phyloP scores from a whole-genome alignment of 1,139 yeast genomes.

The Saccharomyces pastorianus region DNA sequence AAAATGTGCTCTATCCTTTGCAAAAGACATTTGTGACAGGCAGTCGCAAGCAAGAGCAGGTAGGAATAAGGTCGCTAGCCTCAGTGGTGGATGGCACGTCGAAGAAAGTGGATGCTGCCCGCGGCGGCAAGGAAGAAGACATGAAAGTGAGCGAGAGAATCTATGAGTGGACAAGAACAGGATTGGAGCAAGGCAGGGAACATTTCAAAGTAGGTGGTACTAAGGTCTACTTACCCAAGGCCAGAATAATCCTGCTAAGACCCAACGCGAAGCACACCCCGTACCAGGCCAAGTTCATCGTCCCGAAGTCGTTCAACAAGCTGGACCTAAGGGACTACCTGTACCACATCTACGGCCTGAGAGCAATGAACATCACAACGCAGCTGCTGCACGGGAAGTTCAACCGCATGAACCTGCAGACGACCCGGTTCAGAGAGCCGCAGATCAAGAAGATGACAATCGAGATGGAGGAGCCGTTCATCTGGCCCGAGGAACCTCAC shows the following conservation, averaged over 20 bases:
- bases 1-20: not conserved
- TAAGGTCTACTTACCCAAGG: constrained; percentile 73
- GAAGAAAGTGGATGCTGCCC: not conserved
- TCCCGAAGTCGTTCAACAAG: constrained; percentile 84
- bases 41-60: constrained; percentile 1
- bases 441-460: constrained; percentile 92
- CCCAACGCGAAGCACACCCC: constrained; percentile 95
- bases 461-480: constrained; percentile 85
- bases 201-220: constrained; percentile 76
- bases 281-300: constrained; percentile 88
- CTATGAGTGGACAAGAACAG: constrained; percentile 40
- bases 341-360: constrained; percentile 76
- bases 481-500: constrained; percentile 76
- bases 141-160: constrained; percentile 25
- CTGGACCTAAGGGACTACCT: constrained; percentile 85
- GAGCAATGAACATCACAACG: constrained; percentile 81
- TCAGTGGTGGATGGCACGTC: not conserved
- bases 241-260: constrained; percentile 66
- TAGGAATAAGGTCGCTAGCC: not conserved
- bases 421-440: constrained; percentile 68
- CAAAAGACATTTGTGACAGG: not conserved
- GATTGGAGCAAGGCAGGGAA: constrained; percentile 57
- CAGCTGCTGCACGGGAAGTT: constrained; percentile 73
- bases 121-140: not conserved
- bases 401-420: constrained; percentile 50